phyloP scores from a whole-genome alignment of 495 filamentous ascomycete genomes.

The Choiromyces venosus region DNA sequence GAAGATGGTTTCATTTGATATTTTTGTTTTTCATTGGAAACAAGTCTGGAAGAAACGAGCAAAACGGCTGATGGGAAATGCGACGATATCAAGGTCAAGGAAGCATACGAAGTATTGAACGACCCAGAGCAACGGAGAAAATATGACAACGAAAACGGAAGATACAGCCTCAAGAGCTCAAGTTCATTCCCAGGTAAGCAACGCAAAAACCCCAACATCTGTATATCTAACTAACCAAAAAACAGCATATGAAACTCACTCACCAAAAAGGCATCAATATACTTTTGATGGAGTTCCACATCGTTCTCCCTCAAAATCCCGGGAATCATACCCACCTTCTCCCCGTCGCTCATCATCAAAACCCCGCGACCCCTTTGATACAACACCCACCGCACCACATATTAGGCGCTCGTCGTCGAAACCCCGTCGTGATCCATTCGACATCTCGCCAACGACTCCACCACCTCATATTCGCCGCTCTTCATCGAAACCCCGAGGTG shows the following conservation, averaged over 20 bases:
- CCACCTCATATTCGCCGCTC: neutral
- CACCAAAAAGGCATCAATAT: neutral
- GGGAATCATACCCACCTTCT: neutral
- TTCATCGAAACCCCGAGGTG: neutral
- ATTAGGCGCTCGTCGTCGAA: neutral
- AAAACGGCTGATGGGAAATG: neutral
- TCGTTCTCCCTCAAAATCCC: neutral
- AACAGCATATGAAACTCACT: neutral
- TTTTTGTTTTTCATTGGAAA: neutral
- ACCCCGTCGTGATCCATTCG: neutral
- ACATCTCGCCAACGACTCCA: neutral
- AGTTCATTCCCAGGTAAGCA: neutral
- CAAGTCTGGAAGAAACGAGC: neutral
- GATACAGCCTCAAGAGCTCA: neutral
- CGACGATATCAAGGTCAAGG: constrained; percentile 3
- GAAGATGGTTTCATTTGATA: neutral
- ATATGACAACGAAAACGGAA: constrained; percentile 17
- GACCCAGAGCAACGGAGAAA: constrained; percentile 20
- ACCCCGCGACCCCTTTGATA: neutral
- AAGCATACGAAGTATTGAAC: constrained; percentile 19
- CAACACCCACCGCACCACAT: neutral
- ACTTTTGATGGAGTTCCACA: neutral
- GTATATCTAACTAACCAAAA: neutral
- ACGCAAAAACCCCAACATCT: neutral
- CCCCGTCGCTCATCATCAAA: neutral